Base-by-base conservation (phyloP, 1,284 basidiomycete species). In the Xerocomus nothofagi region DNA sequence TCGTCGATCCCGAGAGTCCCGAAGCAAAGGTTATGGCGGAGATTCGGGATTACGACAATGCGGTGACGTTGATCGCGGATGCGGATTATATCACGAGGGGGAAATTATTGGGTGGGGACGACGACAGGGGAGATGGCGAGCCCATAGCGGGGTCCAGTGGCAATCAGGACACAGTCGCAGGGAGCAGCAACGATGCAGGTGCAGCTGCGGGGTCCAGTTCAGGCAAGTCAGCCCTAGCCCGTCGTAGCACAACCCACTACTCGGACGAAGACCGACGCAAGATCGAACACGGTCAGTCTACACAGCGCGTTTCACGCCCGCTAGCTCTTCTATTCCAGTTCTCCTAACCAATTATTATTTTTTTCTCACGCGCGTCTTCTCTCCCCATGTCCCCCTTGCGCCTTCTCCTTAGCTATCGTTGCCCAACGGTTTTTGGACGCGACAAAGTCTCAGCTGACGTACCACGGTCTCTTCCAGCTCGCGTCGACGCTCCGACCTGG, bases 401-500 rank as follows among this genome's bases (percentile, higher is more conserved):
- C n/a, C n/a, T n/a, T 27, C 8, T 11, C 27, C 8, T 2, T 50
- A 91, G 91, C 91, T 1, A 73, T 88, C 50, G 66, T 78, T 29
- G 75, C 91, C 20, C 81, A 81, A 12, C 72, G 76, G 11, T 93
- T 93, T 69, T 75, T 96, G 39, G 80, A 88, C 44, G 70, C 71
- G 21, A 86, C 87, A 0, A 77, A 80, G 44, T 91, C 91, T 1
- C 93, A 96, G 64, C 71, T 96, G 52, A 95, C 92, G 0, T 95
- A 94, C 60, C 79, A 90, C 44, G 93, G 85, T 0, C 74, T 89
- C 29, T 88, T 88, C 65, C 77, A 82, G 39, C 81, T 89, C 45
- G 80, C 80, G 0, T 77, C 81, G 6, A 70, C 74, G 3, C 70
- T 85, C 50, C 58, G 72, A 24, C 77, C 81, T 0, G 77, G 79